These are phyloP conservation scores for Arthrocladium fulminans DNA, from an alignment of 2,329 filamentous ascomycete species.

Conservation along the genomic window DNA sequence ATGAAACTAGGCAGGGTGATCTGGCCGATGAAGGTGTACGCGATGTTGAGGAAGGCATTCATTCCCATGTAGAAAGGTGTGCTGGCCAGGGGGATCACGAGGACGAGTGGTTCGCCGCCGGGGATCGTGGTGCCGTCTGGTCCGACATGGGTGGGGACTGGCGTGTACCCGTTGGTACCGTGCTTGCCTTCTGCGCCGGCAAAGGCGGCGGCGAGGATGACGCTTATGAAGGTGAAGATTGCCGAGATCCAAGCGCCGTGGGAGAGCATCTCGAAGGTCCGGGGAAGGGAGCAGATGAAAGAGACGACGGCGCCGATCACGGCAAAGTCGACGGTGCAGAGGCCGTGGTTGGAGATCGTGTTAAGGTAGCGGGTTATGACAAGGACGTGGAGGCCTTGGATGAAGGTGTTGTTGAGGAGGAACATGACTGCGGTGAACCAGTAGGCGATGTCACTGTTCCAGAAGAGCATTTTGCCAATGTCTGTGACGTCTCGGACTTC, in stretches of 20 bases:
- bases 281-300: slow-evolving; percentile 69
- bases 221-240: slow-evolving; percentile 81
- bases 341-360: slow-evolving; percentile 39
- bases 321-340: slow-evolving; percentile 74
- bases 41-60: slow-evolving; percentile 89
- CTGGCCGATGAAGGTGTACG: slow-evolving; percentile 92
- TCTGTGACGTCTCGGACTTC: slow-evolving; percentile 90
- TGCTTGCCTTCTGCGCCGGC: slow-evolving; percentile 61
- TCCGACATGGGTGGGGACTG: slow-evolving; percentile 33
- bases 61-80: slow-evolving; percentile 76
- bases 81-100: slow-evolving; percentile 55
- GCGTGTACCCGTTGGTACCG: slow-evolving; percentile 56
- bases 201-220: slow-evolving; percentile 75
- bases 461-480: slow-evolving; percentile 91
- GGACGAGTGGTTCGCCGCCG: slow-evolving; percentile 57
- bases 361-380: slow-evolving; percentile 21
- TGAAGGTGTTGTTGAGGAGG: slow-evolving; percentile 87
- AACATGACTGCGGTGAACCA: slow-evolving; percentile 73
- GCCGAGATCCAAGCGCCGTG: slow-evolving; percentile 72
- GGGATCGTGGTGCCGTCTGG: slow-evolving; percentile 21
- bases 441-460: slow-evolving; percentile 66
- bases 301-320: slow-evolving; percentile 66
- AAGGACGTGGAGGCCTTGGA: slow-evolving; percentile 46
- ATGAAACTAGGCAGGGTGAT: slow-evolving; percentile 93
- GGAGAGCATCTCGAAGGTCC: slow-evolving; percentile 73